Conservation (phyloP, 2,329 filamentous ascomycete genomes). For the Decorospora gaudefroyi region DNA sequence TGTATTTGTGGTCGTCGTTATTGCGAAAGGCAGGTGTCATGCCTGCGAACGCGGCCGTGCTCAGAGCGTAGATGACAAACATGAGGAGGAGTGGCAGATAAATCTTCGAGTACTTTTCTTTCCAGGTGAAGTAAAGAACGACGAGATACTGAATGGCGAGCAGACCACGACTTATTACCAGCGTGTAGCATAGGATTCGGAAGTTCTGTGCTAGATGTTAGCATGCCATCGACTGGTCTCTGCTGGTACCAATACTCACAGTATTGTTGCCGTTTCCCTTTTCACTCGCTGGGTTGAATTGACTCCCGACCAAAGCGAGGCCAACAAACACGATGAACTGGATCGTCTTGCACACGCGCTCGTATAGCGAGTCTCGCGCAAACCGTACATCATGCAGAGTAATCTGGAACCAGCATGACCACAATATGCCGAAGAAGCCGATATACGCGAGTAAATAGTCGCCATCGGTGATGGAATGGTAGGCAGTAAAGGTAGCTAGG, state of each 20-base stretch:
- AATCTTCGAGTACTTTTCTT: conserved; percentile 39
- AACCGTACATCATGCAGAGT: conserved; percentile 50
- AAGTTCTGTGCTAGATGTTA: conserved; percentile 39
- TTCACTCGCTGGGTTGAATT: conserved; percentile 39
- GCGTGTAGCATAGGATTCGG: conserved; percentile 42
- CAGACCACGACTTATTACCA: conserved; percentile 42
- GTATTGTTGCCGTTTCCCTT: conserved; percentile 34
- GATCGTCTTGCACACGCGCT: conserved; percentile 45
- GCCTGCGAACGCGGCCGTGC: conserved; percentile 36
- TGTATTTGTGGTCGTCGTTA: conserved; percentile 14
- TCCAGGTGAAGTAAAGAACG: conserved; percentile 41
- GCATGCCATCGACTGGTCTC: not conserved
- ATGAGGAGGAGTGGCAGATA: conserved; percentile 43
- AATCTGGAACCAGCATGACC: conserved; percentile 48
- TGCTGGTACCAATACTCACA: conserved; percentile 16
- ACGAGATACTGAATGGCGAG: conserved; percentile 42
- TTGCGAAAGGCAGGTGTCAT: conserved; percentile 44
- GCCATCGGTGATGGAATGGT: conserved; percentile 46
- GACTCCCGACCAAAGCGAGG: conserved; percentile 43
- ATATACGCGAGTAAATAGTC: conserved; percentile 44
- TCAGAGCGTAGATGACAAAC: conserved; percentile 34
- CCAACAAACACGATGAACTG: conserved; percentile 48
- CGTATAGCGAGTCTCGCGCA: conserved; percentile 46
- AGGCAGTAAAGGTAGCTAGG: conserved; percentile 48
- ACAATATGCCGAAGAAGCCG: conserved; percentile 48